A percentile compares a stretch with the other conserved stretches of the same genome.
These are phyloP conservation scores for Colletotrichum cordylinicola DNA, from an alignment of 2,329 filamentous ascomycete genomes.

Conservation along the genomic window DNA sequence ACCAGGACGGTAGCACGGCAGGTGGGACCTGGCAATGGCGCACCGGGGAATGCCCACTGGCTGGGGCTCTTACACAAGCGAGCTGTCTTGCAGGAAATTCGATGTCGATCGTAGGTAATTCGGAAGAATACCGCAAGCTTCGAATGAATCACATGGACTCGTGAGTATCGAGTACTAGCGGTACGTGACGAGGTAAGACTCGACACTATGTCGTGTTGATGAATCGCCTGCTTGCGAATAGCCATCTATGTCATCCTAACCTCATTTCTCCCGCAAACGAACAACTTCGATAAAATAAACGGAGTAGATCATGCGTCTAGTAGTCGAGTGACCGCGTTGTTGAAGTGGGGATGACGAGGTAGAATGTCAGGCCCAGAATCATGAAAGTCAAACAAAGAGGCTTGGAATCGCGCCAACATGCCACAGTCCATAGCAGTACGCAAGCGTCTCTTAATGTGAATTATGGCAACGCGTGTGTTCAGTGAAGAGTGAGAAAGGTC, in stretches of 20 bases:
- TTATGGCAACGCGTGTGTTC: neutral
- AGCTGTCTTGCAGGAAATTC: neutral
- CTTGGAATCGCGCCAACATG: neutral
- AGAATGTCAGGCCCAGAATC: neutral
- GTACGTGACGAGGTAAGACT: neutral
- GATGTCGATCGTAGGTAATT: neutral
- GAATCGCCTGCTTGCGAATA: neutral
- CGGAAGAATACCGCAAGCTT: neutral
- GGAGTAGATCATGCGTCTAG: neutral
- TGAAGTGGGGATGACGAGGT: neutral
- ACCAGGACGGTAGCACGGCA: neutral
- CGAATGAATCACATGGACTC: neutral
- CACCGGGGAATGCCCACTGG: neutral
- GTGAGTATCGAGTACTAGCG: neutral
- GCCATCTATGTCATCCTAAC: neutral
- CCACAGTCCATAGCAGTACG: neutral
- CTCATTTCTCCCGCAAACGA: neutral
- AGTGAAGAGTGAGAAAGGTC: neutral
- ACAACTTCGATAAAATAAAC: neutral
- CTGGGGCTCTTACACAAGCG: neutral
- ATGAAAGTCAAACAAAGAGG: neutral
- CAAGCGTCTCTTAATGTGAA: neutral
- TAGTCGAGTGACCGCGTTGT: neutral
- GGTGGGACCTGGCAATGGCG: neutral
- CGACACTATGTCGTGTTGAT: neutral